phyloP scores from a whole-genome alignment of 2,329 filamentous ascomycete species.

The Phoma herbarum region DNA sequence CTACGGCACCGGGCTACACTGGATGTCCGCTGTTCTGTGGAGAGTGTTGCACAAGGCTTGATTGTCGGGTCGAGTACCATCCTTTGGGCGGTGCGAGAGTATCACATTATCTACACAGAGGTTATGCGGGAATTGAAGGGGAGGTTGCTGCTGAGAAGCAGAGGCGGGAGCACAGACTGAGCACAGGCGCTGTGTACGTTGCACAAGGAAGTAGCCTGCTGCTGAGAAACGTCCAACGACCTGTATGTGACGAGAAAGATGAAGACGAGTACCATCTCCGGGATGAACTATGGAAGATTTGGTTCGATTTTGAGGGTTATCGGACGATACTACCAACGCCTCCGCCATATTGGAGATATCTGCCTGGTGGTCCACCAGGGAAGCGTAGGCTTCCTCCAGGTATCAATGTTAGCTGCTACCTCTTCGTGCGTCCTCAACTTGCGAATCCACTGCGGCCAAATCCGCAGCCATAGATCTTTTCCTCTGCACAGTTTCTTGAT shows the following conservation, averaged over 20 bases:
- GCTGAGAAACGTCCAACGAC: background rate
- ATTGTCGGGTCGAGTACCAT: background rate
- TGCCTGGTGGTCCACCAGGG: background rate
- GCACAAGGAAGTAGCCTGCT: background rate
- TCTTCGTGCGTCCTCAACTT: too few species aligned
- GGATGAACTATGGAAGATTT: background rate
- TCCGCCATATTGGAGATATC: background rate
- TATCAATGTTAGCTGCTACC: too few species aligned
- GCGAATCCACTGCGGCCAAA: too few species aligned
- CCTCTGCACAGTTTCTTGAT: too few species aligned
- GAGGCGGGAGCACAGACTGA: background rate
- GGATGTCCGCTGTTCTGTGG: background rate
- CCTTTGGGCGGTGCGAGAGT: background rate
- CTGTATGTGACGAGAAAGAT: background rate
- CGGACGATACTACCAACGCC: background rate
- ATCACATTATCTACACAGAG: background rate
- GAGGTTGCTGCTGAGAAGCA: background rate
- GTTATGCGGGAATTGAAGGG: background rate
- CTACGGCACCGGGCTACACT: background rate
- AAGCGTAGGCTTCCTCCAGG: background rate
- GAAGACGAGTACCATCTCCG: rapidly evolving
- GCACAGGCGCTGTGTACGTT: background rate
- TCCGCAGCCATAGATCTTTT: too few species aligned
- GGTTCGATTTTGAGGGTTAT: background rate
- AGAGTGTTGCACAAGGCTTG: background rate